These are phyloP conservation scores for Fusarium coicis DNA, from an alignment of 2,329 filamentous ascomycete genomes.

Conservation along the genomic window DNA sequence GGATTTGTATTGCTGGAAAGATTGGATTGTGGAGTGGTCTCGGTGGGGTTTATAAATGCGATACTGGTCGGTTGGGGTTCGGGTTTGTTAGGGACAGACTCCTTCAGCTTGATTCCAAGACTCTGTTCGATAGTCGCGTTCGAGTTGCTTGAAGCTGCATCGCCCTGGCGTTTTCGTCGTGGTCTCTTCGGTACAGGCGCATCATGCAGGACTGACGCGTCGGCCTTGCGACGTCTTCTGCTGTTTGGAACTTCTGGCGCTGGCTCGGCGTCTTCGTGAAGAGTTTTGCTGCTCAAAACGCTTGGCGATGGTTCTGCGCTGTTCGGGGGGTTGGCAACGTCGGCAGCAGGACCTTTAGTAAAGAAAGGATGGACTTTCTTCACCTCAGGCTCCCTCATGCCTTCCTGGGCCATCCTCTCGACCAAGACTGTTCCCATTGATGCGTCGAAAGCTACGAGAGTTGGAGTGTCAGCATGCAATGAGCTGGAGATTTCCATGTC, in stretches of 20 bases:
- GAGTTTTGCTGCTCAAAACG: background rate
- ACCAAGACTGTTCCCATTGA: conserved; percentile 58
- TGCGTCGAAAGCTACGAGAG: conserved; percentile 13
- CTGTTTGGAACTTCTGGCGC: conserved; percentile 44
- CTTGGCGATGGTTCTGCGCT: background rate
- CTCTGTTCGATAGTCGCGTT: conserved; percentile 22
- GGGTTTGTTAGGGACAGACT: conserved; percentile 3
- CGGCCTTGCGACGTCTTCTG: conserved; percentile 58
- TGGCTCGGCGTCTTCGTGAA: background rate
- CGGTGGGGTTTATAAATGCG: background rate
- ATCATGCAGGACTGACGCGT: conserved; percentile 39
- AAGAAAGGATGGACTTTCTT: conserved; percentile 69
- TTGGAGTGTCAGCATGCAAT: background rate
- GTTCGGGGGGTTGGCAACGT: conserved; percentile 8
- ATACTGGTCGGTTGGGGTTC: conserved; percentile 32
- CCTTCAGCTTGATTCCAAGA: conserved; percentile 9
- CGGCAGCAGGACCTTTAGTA: conserved; percentile 41
- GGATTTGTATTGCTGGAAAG: conserved; percentile 13
- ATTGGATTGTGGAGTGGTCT: conserved; percentile 1
- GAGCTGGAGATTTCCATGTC: background rate
- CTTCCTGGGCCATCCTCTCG: conserved; percentile 58
- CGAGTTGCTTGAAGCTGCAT: conserved; percentile 15
- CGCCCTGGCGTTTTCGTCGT: conserved; percentile 40
- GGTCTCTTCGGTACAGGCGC: conserved; percentile 42
- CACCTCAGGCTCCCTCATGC: conserved; percentile 47